Conservation (phyloP, 2,329 filamentous ascomycete genomes). For the Kalaharituber pfeilii region DNA sequence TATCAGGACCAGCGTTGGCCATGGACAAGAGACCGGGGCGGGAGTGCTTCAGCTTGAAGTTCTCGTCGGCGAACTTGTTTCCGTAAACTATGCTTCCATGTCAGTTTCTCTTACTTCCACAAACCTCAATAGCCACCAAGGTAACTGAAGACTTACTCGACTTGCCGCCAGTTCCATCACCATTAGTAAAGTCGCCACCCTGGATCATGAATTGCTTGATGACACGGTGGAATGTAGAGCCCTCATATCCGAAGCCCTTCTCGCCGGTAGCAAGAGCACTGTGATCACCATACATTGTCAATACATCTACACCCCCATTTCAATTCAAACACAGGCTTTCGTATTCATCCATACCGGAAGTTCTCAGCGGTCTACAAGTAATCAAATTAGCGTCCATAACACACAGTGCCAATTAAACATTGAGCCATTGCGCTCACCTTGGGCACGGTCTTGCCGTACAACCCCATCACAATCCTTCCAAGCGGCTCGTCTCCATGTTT, state of each 20-base stretch:
- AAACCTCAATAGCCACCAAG: constrained; percentile 8
- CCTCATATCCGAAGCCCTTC: constrained; percentile 71
- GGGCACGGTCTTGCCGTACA: constrained; percentile 76
- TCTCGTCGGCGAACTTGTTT: constrained; percentile 69
- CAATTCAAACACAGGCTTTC: neutral
- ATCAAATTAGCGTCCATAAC: neutral
- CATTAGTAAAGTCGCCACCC: constrained; percentile 72
- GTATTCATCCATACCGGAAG: constrained; percentile 27
- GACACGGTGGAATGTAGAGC: constrained; percentile 71
- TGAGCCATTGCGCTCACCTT: constrained; percentile 30
- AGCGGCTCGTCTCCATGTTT: constrained; percentile 55
- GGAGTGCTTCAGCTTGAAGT: constrained; percentile 87
- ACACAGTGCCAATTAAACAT: neutral
- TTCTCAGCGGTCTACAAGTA: constrained; percentile 34
- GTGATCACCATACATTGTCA: neutral
- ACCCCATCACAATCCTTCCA: constrained; percentile 61
- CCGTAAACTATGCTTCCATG: constrained; percentile 50
- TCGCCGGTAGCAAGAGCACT: constrained; percentile 64
- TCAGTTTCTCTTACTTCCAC: constrained; percentile 7
- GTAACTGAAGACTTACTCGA: constrained; percentile 7
- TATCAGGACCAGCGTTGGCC: constrained; percentile 72
- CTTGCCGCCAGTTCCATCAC: constrained; percentile 35
- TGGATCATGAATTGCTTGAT: constrained; percentile 89
- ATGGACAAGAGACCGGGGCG: constrained; percentile 68
- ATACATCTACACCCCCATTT: neutral